A percentile compares a stretch with the other conserved stretches of the same genome.
Evolutionary conservation across 108 stramenopile genomes (phyloP).

Genomic region (Nannochloropsis salina): DNA sequence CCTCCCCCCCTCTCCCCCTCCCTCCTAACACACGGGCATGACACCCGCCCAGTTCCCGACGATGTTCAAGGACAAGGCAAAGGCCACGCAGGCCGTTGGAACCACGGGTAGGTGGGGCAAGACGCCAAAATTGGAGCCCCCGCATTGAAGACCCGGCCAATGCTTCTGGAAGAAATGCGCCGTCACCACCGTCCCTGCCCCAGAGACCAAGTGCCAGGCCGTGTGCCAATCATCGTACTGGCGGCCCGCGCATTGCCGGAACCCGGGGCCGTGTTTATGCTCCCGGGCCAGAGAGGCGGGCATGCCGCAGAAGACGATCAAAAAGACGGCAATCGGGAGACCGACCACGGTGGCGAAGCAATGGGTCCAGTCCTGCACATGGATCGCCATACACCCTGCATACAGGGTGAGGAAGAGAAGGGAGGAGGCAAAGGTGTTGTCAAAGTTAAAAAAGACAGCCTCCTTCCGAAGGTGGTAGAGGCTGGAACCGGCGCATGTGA

Average conservation of each 20-base stretch:
- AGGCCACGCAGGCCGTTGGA: constrained; percentile 28
- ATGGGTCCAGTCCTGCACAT: constrained; percentile 30
- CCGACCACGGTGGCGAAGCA: neutral
- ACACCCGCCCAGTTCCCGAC: constrained; percentile 32
- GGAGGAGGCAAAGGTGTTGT: constrained; percentile 40
- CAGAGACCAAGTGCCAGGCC: neutral
- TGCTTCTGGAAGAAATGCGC: constrained; percentile 35
- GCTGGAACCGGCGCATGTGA: constrained; percentile 32
- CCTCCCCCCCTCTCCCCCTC: neutral
- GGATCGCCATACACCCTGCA: constrained; percentile 28
- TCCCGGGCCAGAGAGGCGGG: constrained; percentile 24
- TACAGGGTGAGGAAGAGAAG: constrained; percentile 30
- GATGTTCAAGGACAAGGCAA: constrained; percentile 26
- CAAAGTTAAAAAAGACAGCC: constrained; percentile 42
- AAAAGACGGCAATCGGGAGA: constrained; percentile 31
- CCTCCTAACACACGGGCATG: constrained; percentile 36
- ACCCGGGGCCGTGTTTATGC: neutral
- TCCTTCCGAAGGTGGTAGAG: constrained; percentile 40
- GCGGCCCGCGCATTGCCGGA: neutral
- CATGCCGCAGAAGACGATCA: constrained; percentile 42
- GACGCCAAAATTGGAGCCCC: constrained; percentile 20
- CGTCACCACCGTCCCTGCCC: constrained; percentile 28
- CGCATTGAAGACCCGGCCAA: constrained; percentile 34
- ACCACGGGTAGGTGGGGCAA: constrained; percentile 40
- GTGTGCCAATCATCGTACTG: neutral